A percentile compares a stretch with the other conserved stretches of the same genome.
Conservation (phyloP, 148 eudicot genomes). For the Chenopodium album region DNA sequence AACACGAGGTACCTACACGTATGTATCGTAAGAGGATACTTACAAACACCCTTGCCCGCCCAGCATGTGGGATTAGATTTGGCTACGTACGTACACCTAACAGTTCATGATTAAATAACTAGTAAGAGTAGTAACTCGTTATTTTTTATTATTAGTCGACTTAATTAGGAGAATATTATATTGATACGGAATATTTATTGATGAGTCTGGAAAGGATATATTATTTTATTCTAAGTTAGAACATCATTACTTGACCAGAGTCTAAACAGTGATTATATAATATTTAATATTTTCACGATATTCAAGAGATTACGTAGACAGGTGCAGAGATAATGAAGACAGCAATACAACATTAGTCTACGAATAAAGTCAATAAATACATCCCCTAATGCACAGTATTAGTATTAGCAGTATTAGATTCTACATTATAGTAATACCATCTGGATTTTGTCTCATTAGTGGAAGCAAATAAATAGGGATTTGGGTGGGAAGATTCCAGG, state of each 20-base stretch:
- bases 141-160: too few relatives aligned
- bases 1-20: background rate
- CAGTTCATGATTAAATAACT: background rate
- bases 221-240: too few relatives aligned
- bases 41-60: background rate
- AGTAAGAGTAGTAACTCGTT: too few relatives aligned
- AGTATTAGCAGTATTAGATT: background rate
- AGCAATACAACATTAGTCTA: conserved; percentile 18
- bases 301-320: conserved; percentile 26
- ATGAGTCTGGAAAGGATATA: too few relatives aligned
- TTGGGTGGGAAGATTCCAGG: conserved; percentile 23
- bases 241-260: too few relatives aligned
- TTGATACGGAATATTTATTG: too few relatives aligned
- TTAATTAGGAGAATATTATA: too few relatives aligned
- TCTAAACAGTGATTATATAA: background rate
- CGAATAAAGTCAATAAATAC: conserved; percentile 10
- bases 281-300: conserved; percentile 5
- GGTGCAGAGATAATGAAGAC: conserved; percentile 14
- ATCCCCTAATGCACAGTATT: conserved; percentile 19
- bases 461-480: conserved; percentile 45
- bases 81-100: background rate
- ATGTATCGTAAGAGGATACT: background rate
- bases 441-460: conserved; percentile 38
- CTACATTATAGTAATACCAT: background rate
- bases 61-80: background rate